Evolutionary conservation across 2,329 filamentous ascomycete species (phyloP), one percentile per base, ranked within the genome.

Genomic region (Zymoseptoria brevis): DNA sequence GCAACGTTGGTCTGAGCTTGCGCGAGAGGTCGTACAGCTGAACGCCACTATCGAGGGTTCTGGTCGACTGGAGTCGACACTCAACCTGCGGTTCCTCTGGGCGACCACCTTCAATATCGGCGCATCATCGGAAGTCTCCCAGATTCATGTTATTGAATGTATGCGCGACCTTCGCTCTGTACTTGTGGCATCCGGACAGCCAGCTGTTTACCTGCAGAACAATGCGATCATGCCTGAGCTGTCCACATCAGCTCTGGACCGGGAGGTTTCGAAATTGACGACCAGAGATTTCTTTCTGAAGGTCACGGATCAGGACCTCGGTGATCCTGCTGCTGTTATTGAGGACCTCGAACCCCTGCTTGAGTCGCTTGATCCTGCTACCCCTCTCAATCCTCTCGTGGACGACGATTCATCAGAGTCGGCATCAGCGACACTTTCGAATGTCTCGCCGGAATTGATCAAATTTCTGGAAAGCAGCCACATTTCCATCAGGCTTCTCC

Each of bases 251-350:
- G 89, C 90, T 0, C 87, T 94, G 7, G 92, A 97, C 63, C 86
- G 90, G 57, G 93, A 99, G 71, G 87, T 96, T 24, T 93, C 90
- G 11, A 91, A 92, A 68, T 81, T 97, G 35, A 96, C 90, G 13
- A 97, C 93, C 0, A 94, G 96, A 83, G 93, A 96, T 70, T 97
- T 97, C 73, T 97, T 99, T 74, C 81, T 91, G 55, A 89, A 87
- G 45, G 83, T 99, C 0, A 97, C 97, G 71, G 88, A 89, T 60
- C 86, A 91, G 45, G 88, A 94, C 59, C 83, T 87, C 60, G 51
- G 29, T 24, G 87, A 96, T 66, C 89, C 93, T 0, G 83, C 93
- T 11, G 82, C 87, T 4, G 84, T 96, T 19, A 96, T 99, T 60
- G 91, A 96, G 69, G 94, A 87, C 26, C 77, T 99, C 41, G 94